Evolutionary conservation across 1,139 yeast species (phyloP).

Genomic region (Chernovozyma sophiae-reginae): DNA sequence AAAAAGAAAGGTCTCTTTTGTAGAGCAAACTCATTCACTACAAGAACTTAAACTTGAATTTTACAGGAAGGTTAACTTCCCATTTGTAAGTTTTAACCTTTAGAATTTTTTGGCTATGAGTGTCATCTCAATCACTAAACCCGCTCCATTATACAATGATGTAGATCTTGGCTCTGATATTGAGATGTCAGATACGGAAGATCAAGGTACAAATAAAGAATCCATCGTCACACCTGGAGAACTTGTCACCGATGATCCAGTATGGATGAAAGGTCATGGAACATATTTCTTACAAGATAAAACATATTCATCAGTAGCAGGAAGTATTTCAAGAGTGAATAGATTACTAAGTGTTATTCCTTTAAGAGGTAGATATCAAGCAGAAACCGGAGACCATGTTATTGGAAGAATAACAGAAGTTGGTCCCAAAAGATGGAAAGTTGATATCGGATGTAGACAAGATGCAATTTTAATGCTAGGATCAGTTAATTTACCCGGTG

Average conservation of each 20-base stretch:
- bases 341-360: slow-evolving; percentile 83
- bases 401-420: slow-evolving; percentile 94
- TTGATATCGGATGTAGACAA: slow-evolving; percentile 90
- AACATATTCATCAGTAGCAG: slow-evolving; percentile 91
- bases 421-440: slow-evolving; percentile 93
- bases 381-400: slow-evolving; percentile 95
- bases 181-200: slow-evolving; percentile 31
- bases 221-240: slow-evolving; percentile 92
- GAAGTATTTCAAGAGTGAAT: slow-evolving; percentile 81
- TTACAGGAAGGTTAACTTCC: no score
- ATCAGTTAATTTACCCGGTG: slow-evolving; percentile 96
- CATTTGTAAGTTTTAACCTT: no score
- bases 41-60: no score
- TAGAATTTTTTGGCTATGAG: no score
- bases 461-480: slow-evolving; percentile 92
- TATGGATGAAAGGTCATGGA: slow-evolving; percentile 99
- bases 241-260: slow-evolving; percentile 87
- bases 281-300: slow-evolving; percentile 70
- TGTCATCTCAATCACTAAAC: slow-evolving; percentile 38
- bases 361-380: slow-evolving; percentile 78
- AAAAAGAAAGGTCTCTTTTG: no score
- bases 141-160: slow-evolving; percentile 11
- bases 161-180: slow-evolving; percentile 21
- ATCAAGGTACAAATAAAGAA: slow-evolving; percentile 10
- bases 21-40: no score